Conservation (phyloP, 73 alveolate species). For the Effrenium voratum region DNA sequence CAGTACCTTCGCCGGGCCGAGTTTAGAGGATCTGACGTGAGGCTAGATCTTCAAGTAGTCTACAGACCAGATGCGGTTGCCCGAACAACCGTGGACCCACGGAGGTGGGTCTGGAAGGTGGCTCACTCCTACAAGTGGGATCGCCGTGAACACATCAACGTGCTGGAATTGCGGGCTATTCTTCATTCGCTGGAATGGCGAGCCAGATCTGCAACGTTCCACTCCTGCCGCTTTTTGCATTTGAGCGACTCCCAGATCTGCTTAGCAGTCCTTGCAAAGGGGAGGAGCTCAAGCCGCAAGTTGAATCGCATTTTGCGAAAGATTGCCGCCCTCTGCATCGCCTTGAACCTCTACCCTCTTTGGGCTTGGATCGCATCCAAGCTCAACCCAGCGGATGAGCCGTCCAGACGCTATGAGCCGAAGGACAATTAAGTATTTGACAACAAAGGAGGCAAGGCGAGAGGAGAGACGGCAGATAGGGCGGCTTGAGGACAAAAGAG, state of each 20-base stretch:
- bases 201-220: neutral
- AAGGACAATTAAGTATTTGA: neutral
- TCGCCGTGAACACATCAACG: constrained; percentile 33
- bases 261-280: constrained; percentile 12
- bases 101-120: neutral
- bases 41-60: neutral
- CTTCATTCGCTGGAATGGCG: constrained; percentile 17
- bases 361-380: constrained; percentile 23
- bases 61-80: neutral
- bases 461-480: neutral
- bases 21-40: neutral
- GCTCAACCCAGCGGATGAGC: constrained; percentile 41
- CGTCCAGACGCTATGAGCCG: constrained; percentile 2
- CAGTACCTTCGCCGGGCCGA: neutral
- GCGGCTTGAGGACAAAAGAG: too few species aligned
- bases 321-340: neutral
- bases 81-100: neutral
- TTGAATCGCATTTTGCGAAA: neutral
- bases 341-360: neutral
- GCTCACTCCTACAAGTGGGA: neutral
- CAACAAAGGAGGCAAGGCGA: too few species aligned
- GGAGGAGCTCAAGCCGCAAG: neutral
- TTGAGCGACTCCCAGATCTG: neutral
- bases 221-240: neutral
- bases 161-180: constrained; percentile 38